Evolutionary conservation across 2,329 filamentous ascomycete species (phyloP).

Genomic region (Aspergillus costaricaensis): DNA sequence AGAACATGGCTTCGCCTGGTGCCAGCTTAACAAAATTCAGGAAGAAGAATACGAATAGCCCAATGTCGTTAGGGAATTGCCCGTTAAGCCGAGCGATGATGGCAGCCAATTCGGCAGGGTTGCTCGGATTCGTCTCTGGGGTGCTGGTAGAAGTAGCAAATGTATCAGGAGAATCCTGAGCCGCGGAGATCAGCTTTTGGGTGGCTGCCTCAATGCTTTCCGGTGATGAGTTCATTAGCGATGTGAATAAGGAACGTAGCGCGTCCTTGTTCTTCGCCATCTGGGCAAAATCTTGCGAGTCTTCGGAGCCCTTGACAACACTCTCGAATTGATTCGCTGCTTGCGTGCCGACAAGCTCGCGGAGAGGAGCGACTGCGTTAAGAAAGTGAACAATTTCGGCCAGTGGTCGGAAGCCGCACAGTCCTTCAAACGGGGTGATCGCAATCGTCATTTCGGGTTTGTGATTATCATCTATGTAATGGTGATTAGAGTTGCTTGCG

Average conservation of each 20-base stretch:
- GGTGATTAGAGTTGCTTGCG: not conserved
- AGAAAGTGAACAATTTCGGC: slow-evolving; percentile 86
- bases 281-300: slow-evolving; percentile 48
- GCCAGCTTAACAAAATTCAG: slow-evolving; percentile 89
- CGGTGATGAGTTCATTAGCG: slow-evolving; percentile 75
- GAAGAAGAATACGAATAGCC: slow-evolving; percentile 94
- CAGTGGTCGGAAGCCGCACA: slow-evolving; percentile 92
- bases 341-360: slow-evolving; percentile 61
- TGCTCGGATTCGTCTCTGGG: slow-evolving; percentile 37
- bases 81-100: slow-evolving; percentile 75
- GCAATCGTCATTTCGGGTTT: slow-evolving; percentile 99
- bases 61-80: slow-evolving; percentile 87
- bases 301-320: slow-evolving; percentile 58
- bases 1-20: slow-evolving; percentile 91
- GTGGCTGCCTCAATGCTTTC: slow-evolving; percentile 66
- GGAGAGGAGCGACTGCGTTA: slow-evolving; percentile 63
- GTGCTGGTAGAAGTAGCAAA: slow-evolving; percentile 63
- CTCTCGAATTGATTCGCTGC: slow-evolving; percentile 58
- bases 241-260: slow-evolving; percentile 72
- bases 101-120: slow-evolving; percentile 66
- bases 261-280: slow-evolving; percentile 72
- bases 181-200: slow-evolving; percentile 69
- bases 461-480: slow-evolving; percentile 80
- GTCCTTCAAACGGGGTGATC: slow-evolving; percentile 90
- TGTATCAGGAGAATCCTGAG: slow-evolving; percentile 65